phyloP scores from a whole-genome alignment of 176 grass and related monocot genomes.

The Elaeis guineensis region DNA sequence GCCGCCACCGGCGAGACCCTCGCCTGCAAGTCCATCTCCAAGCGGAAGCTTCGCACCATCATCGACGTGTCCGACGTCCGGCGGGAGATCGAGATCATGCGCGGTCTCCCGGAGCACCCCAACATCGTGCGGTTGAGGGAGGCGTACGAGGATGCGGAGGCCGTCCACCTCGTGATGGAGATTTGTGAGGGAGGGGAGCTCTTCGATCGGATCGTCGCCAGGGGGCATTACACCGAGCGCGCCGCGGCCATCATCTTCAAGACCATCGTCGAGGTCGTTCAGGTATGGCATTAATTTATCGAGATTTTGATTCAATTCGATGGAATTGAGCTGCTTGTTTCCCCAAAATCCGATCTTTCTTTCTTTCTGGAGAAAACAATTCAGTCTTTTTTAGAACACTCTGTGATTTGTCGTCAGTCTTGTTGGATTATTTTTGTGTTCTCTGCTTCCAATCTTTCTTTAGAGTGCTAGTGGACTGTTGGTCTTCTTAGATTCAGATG shows the following conservation, averaged over 20 bases:
- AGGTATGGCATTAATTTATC: constrained; percentile 17
- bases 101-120: constrained; percentile 25
- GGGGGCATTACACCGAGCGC: constrained; percentile 53
- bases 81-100: constrained; percentile 63
- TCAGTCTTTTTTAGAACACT: too few species aligned
- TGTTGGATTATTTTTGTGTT: too few species aligned
- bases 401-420: too few species aligned
- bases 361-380: too few species aligned
- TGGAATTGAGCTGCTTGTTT: too few species aligned
- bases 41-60: constrained; percentile 34
- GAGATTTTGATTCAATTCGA: too few species aligned
- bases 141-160: constrained; percentile 53
- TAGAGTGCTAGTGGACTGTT: too few species aligned
- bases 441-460: too few species aligned
- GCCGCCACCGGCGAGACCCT: constrained; percentile 38
- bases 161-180: constrained; percentile 63
- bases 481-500: too few species aligned
- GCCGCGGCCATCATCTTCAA: constrained; percentile 50
- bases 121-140: constrained; percentile 40
- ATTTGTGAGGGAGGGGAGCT: constrained; percentile 68
- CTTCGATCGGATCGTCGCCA: constrained; percentile 55
- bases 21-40: constrained; percentile 80
- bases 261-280: constrained; percentile 68
- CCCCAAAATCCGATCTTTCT: too few species aligned
- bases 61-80: constrained; percentile 55